Conservation (phyloP, 768 basidiomycete genomes). For the Sporobolomyces phaffii region DNA sequence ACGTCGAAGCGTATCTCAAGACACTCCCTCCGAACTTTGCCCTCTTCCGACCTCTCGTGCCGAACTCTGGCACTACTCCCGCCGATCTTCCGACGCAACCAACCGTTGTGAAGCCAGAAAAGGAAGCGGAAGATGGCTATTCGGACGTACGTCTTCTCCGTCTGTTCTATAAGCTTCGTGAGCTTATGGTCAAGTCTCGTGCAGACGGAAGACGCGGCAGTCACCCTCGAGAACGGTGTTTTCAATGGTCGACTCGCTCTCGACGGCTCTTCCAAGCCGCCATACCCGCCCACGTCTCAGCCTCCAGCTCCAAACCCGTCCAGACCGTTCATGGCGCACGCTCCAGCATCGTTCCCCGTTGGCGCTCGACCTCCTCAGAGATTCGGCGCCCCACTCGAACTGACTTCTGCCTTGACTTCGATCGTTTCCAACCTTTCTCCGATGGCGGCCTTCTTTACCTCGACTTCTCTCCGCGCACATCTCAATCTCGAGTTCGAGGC, state of each 20-base stretch:
- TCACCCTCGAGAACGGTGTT: constrained; percentile 35
- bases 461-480: constrained; percentile 9
- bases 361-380: background rate
- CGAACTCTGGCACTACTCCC: background rate
- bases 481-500: constrained; percentile 34
- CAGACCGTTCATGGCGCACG: background rate
- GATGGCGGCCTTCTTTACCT: background rate
- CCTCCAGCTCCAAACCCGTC: background rate
- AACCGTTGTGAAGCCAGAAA: background rate
- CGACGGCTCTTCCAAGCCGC: background rate
- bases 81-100: background rate
- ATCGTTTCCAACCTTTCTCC: constrained; percentile 13
- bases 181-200: background rate
- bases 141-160: constrained; percentile 11
- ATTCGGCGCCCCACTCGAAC: constrained; percentile 28
- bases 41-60: constrained; percentile 13
- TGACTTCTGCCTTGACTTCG: constrained; percentile 28
- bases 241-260: constrained; percentile 24
- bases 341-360: background rate
- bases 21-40: constrained; percentile 37
- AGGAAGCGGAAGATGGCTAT: constrained; percentile 18
- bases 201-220: constrained; percentile 37
- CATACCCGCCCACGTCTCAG: background rate
- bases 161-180: background rate
- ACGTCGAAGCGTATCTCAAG: constrained; percentile 33